Conservation (phyloP, 306 rosid genomes). For the Cucumis hystrix region DNA sequence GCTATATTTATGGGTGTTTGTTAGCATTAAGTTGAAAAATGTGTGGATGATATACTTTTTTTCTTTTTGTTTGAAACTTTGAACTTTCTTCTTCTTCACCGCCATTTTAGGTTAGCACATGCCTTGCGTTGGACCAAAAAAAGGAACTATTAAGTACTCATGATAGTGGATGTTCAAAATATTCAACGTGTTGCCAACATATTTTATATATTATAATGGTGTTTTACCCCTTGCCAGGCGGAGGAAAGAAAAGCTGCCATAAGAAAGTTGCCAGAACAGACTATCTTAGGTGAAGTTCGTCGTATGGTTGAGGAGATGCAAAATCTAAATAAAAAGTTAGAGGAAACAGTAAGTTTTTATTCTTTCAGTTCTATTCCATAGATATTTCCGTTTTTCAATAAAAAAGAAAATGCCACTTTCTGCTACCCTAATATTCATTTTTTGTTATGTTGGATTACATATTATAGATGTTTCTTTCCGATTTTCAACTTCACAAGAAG, state of each 20-base stretch:
- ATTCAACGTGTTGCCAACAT: neutral
- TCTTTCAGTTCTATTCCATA: neutral
- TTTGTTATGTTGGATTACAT: neutral
- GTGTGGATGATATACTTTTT: no score
- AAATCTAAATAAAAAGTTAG: constrained; percentile 61
- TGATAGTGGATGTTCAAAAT: neutral
- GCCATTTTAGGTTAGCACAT: neutral
- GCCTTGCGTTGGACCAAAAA: neutral
- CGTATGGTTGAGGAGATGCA: constrained; percentile 93
- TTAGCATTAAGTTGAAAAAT: neutral
- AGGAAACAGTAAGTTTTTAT: constrained; percentile 55
- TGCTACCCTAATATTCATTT: neutral
- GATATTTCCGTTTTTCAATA: neutral
- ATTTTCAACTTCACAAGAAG: neutral
- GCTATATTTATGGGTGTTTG: neutral
- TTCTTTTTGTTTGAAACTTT: neutral
- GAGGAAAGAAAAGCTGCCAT: constrained; percentile 61
- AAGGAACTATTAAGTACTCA: neutral
- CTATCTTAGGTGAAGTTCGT: constrained; percentile 68
- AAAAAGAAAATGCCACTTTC: neutral
- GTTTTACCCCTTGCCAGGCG: constrained; percentile 25
- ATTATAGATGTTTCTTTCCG: neutral
- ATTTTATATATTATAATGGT: neutral
- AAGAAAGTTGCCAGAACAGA: constrained; percentile 71
- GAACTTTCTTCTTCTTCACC: neutral